phyloP scores from a whole-genome alignment of 2,329 filamentous ascomycete species.

The Microdochium bolleyi region DNA sequence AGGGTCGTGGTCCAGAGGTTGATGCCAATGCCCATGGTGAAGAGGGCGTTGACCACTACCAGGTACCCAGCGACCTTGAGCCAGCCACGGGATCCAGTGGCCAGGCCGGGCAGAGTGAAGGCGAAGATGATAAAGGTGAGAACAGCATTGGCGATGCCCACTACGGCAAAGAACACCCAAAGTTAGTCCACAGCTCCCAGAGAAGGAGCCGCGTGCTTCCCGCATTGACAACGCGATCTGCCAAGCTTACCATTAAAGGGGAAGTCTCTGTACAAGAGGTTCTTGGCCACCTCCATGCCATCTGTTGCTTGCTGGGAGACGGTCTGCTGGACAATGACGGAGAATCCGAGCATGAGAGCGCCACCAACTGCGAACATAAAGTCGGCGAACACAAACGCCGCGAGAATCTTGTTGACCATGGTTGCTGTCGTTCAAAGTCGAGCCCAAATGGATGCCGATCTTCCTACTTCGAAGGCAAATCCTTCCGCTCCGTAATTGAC shows the following conservation, averaged over 20 bases:
- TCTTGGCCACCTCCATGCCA: conserved; percentile 39
- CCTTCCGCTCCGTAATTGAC: background rate
- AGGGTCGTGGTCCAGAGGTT: conserved; percentile 69
- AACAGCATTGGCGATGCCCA: conserved; percentile 63
- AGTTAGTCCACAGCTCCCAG: background rate
- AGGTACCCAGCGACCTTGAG: conserved; percentile 63
- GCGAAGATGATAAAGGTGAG: conserved; percentile 65
- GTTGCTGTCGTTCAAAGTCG: conserved; percentile 6
- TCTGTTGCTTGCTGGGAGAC: conserved; percentile 32
- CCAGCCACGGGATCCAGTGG: conserved; percentile 59
- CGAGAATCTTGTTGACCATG: conserved; percentile 49
- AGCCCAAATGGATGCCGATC: conserved; percentile 3
- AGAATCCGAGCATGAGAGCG: conserved; percentile 46
- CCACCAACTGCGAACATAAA: conserved; percentile 45
- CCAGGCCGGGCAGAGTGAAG: conserved; percentile 62
- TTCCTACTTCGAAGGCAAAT: background rate
- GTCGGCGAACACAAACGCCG: conserved; percentile 39
- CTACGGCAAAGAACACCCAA: conserved; percentile 23
- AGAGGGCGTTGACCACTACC: conserved; percentile 51
- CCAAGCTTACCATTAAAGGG: conserved; percentile 35
- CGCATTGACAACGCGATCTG: background rate
- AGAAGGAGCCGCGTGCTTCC: background rate
- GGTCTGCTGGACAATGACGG: conserved; percentile 40
- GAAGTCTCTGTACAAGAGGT: conserved; percentile 44
- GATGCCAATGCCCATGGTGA: conserved; percentile 59